Evolutionary conservation across 495 filamentous ascomycete species (phyloP), one percentile per base, ranked within the genome.

Genomic region (Xylaria nigripes): DNA sequence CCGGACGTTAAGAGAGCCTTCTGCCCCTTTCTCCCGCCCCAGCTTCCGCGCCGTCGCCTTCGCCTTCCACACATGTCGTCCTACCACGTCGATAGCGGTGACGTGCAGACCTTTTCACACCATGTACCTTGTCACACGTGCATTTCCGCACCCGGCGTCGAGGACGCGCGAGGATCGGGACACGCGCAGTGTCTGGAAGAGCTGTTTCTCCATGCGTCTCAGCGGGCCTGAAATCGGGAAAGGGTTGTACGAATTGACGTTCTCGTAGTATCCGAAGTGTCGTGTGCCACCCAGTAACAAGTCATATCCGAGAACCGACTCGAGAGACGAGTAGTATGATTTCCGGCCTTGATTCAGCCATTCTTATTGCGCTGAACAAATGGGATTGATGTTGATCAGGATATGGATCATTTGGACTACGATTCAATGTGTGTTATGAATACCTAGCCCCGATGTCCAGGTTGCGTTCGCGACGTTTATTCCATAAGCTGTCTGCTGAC

Each of bases 271-370:
- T 5, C 52, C 52, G 52, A 55, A 55, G 38, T 55, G 52, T 15
- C 46, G 45, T 23, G 52, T 50, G n/a, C 52, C 52, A 6, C 52
- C 46, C 6, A 56, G 46, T 6, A 56, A 34, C 15, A 56, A 23
- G 6, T 32, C 32, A 22, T 56, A 56, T 16, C 46, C 53, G 1
- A 56, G 27, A 15, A 45, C 40, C 0, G 50, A 53, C 42, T 53
- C 50, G 15, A 45, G 50, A 25, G 65, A 62, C 12, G 38, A 23
- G 54, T 68, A 68, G 54, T 68, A 68, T 29, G 27, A 29, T 29
- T 9, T 4, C 27, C 27, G 27, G 27, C 27, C 9, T 29, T 29
- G 38, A 24, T n/a, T 43, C 48, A 5, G 48, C 21, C 48, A 51
- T 51, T 42, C 18, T 30, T 3, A 10, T n/a, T 48, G 19, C 21